Evolutionary conservation across 805 yeast species (phyloP).

Genomic region (Kodamaea restingae): DNA sequence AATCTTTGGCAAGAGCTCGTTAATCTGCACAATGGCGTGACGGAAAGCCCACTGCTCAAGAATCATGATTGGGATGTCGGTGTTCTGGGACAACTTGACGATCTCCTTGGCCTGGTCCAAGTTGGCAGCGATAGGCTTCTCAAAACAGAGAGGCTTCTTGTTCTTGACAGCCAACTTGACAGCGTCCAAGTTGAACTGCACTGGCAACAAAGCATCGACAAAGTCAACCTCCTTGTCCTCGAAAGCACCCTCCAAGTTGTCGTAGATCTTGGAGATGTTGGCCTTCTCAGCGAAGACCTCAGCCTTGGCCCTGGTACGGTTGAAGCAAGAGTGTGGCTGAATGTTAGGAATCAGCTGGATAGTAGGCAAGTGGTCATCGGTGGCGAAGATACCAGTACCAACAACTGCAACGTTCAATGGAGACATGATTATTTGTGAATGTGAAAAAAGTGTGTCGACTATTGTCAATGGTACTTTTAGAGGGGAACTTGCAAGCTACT

Average conservation of each 20-base stretch:
- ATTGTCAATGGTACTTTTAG: background rate
- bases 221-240: slow-evolving; percentile 65
- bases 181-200: slow-evolving; percentile 66
- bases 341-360: slow-evolving; percentile 49
- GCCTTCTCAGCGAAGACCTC: slow-evolving; percentile 69
- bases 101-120: slow-evolving; percentile 76
- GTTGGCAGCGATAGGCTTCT: slow-evolving; percentile 90
- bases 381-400: slow-evolving; percentile 89
- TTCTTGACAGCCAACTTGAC: slow-evolving; percentile 67
- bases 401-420: slow-evolving; percentile 58
- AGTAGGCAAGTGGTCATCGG: slow-evolving; percentile 77
- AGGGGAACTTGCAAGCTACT: background rate
- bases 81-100: slow-evolving; percentile 57
- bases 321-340: slow-evolving; percentile 66
- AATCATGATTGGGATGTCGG: slow-evolving; percentile 67
- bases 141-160: slow-evolving; percentile 76
- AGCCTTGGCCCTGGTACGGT: slow-evolving; percentile 83
- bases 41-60: slow-evolving; percentile 86
- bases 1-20: slow-evolving; percentile 56
- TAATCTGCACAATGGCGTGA: slow-evolving; percentile 52
- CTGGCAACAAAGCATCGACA: slow-evolving; percentile 88
- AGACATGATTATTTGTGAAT: slow-evolving; percentile 1
- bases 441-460: background rate
- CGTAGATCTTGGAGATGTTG: slow-evolving; percentile 53
- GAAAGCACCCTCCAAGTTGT: slow-evolving; percentile 60